These are phyloP conservation scores for Yamagishiella unicocca DNA, from an alignment of 139 green algal genomes.

Conservation along the genomic window DNA sequence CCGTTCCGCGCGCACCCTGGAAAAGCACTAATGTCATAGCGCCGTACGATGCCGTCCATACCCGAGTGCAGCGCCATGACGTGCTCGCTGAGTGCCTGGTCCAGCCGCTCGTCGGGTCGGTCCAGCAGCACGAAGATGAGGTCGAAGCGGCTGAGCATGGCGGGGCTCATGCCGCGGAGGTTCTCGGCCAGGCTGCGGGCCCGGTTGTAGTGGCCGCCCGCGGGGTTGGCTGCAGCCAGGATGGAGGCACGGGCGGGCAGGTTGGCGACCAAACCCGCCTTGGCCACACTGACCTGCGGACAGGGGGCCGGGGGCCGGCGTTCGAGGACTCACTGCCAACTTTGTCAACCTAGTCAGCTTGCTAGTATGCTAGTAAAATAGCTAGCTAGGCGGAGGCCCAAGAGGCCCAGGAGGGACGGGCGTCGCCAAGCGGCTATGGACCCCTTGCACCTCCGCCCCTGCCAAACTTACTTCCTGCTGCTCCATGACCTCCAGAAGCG, in stretches of 20 bases:
- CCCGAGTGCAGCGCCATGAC: conserved; percentile 90
- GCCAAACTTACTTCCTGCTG: conserved; percentile 77
- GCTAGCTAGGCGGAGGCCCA: no score
- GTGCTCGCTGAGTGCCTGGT: conserved; percentile 89
- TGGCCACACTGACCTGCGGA: conserved; percentile 83
- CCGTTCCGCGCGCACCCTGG: no score
- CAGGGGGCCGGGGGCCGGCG: neutral
- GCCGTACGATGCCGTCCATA: no score
- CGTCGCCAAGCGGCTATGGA: no score
- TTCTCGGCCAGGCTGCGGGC: conserved; percentile 65
- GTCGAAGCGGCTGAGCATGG: conserved; percentile 93
- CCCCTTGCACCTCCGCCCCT: no score
- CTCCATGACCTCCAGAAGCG: conserved; percentile 95
- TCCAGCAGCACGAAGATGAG: conserved; percentile 95
- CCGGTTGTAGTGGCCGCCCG: conserved; percentile 86
- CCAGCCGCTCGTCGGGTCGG: conserved; percentile 79
- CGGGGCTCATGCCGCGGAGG: conserved; percentile 50
- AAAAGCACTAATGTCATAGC: no score
- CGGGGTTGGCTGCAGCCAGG: conserved; percentile 94
- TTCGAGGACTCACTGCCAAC: no score
- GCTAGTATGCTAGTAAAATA: no score
- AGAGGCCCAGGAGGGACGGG: no score
- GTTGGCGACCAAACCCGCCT: conserved; percentile 90
- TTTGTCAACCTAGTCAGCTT: no score
- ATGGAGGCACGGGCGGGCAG: conserved; percentile 92